A percentile compares a stretch with the other conserved stretches of the same genome.
These are phyloP conservation scores for Candida railenensis DNA, from an alignment of 805 yeast genomes.

Conservation along the genomic window DNA sequence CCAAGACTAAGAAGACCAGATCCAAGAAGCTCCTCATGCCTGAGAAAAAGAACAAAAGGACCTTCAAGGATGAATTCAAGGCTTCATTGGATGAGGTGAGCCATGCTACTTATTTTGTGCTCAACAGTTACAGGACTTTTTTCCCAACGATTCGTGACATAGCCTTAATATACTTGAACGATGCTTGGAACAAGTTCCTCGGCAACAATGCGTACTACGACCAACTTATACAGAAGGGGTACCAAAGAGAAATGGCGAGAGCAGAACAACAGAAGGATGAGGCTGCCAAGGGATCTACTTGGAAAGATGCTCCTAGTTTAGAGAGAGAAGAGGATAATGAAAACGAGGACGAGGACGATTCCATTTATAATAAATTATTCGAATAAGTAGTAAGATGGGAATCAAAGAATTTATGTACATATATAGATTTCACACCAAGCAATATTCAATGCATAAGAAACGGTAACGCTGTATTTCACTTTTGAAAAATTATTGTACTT, in stretches of 20 bases:
- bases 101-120: conserved; percentile 64
- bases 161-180: conserved; percentile 46
- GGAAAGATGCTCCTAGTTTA: not conserved
- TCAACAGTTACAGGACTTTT: conserved; percentile 62
- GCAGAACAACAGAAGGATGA: conserved; percentile 4
- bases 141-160: conserved; percentile 62
- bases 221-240: conserved; percentile 15
- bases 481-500: too few species aligned
- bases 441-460: too few species aligned
- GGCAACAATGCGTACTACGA: conserved; percentile 35
- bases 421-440: too few species aligned
- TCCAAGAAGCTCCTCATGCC: not conserved
- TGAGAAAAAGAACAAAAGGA: not conserved
- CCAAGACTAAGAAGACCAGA: not conserved
- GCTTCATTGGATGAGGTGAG: conserved; percentile 51
- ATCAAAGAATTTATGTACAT: too few species aligned
- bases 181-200: conserved; percentile 72
- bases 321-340: not conserved
- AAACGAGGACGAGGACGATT: not conserved
- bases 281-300: not conserved
- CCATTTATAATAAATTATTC: not conserved
- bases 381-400: too few species aligned
- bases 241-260: conserved; percentile 6
- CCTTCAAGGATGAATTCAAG: conserved; percentile 43
- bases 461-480: too few species aligned